Base-by-base conservation (phyloP, 2,329 filamentous ascomycete species). In the Trichoderma sp. region DNA sequence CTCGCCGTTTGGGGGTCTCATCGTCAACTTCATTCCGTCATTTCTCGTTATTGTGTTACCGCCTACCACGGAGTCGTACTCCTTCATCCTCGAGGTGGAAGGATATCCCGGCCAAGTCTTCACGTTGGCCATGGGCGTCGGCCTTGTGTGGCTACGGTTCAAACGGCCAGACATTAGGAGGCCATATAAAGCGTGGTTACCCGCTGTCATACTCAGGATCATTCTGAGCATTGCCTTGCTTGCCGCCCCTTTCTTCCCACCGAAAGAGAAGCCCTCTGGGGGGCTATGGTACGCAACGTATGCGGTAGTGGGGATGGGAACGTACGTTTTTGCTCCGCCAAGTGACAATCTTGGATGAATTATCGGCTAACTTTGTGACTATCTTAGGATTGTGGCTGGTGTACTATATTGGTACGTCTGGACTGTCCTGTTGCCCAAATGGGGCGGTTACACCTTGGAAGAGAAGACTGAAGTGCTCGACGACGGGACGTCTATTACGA, bases 51-150 rank as follows among this genome's bases (percentile, higher is more conserved):
- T 92, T 57, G 75, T 81, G 0, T 78, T 90, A 0, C 88, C 88
- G 0, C 88, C 88, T 0, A 86, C 88, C 0, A 80, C 81, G 3
- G 84, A 89, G 54, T 86, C 89, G 0, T 92, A 91, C 74, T 88
- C 85, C 10, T 90, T 92, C 70, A 91, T 92, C 30, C 77, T 91
- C 0, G 88, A 92, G 54, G 85, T 91, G 0, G 88, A 91, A 70
- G 88, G 86, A 0, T 91, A 91, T 68, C 84, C 88, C 0, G 85
- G 80, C 0, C 85, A 90, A 65, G 78, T 91, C 15, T 82, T 88
- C 63, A 81, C 81, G 0, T 72, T 90, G 1, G 84, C 85, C 0
- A 77, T 86, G 0, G 83, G 83, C 0, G 68, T 81, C 7, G 88
- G 88, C 0, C 77, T 91, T 0, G 69, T 91, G 0, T 82, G 85